These are phyloP conservation scores for Penicillium hesseltinei DNA, from an alignment of 2,329 filamentous ascomycete species.

Conservation along the genomic window DNA sequence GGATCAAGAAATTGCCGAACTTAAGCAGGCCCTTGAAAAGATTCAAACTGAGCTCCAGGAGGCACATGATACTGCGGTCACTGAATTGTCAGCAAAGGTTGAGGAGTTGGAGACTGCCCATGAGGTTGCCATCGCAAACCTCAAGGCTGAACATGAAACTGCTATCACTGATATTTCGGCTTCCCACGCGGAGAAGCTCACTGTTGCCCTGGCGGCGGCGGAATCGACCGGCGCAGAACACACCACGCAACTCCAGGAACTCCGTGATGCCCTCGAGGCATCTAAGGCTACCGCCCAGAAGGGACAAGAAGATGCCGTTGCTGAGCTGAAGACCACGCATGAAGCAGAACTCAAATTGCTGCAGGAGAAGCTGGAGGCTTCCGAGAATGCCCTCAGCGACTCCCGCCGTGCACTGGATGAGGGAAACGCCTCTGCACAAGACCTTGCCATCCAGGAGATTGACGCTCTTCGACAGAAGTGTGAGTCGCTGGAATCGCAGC, in stretches of 20 bases:
- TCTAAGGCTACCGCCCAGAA: constrained; percentile 31
- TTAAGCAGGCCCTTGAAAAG: constrained; percentile 34
- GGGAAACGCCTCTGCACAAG: constrained; percentile 32
- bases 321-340: constrained; percentile 33
- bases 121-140: constrained; percentile 28
- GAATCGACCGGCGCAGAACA: constrained; percentile 32
- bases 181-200: constrained; percentile 36
- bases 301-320: constrained; percentile 31
- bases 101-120: constrained; percentile 31
- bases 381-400: constrained; percentile 36
- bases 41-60: constrained; percentile 37
- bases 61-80: constrained; percentile 21
- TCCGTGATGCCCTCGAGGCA: constrained; percentile 34
- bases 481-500: constrained; percentile 32
- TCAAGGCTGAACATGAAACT: constrained; percentile 32
- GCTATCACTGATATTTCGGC: constrained; percentile 26
- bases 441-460: constrained; percentile 37
- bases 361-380: constrained; percentile 34
- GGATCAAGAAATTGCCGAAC: constrained; percentile 35
- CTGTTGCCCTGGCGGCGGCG: constrained; percentile 30
- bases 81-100: constrained; percentile 24
- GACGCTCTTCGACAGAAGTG: constrained; percentile 38
- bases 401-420: constrained; percentile 37
- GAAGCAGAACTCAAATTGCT: constrained; percentile 34
- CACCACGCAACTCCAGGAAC: constrained; percentile 34